Conservation (phyloP, 2,329 filamentous ascomycete species). For the Fusarium irregulare region DNA sequence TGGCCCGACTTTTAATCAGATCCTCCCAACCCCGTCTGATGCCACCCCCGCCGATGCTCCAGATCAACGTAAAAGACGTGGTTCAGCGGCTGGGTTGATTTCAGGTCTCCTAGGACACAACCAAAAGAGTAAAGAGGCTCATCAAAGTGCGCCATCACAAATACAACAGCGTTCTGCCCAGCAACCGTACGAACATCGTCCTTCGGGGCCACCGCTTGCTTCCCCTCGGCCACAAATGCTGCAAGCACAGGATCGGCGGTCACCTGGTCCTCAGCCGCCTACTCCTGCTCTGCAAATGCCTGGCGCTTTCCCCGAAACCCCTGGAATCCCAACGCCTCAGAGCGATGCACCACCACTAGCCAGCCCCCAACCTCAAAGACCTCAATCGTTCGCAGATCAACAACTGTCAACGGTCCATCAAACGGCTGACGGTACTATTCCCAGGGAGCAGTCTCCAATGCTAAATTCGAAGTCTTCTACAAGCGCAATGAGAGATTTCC, state of each 20-base stretch:
- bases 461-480: conserved; percentile 27
- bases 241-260: conserved; percentile 15
- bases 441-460: conserved; percentile 32
- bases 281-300: conserved; percentile 25
- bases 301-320: conserved; percentile 16
- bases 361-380: conserved; percentile 38
- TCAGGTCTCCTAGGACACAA: conserved; percentile 47
- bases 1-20: conserved; percentile 35
- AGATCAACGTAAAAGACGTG: conserved; percentile 45
- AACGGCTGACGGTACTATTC: conserved; percentile 26
- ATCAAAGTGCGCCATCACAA: conserved; percentile 12
- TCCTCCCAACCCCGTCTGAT: conserved; percentile 12
- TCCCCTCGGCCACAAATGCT: conserved; percentile 2
- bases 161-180: conserved; percentile 30
- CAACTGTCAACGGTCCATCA: conserved; percentile 30
- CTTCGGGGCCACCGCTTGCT: conserved; percentile 18
- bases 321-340: conserved; percentile 11
- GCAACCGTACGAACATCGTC: conserved; percentile 14
- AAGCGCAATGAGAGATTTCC: conserved; percentile 13
- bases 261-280: conserved; percentile 17
- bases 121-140: conserved; percentile 35
- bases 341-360: conserved; percentile 13
- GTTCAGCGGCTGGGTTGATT: conserved; percentile 48
- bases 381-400: conserved; percentile 20
- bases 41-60: conserved; percentile 11